phyloP scores from a whole-genome alignment of 1,139 yeast species.

The Sugiyamaella novakii region DNA sequence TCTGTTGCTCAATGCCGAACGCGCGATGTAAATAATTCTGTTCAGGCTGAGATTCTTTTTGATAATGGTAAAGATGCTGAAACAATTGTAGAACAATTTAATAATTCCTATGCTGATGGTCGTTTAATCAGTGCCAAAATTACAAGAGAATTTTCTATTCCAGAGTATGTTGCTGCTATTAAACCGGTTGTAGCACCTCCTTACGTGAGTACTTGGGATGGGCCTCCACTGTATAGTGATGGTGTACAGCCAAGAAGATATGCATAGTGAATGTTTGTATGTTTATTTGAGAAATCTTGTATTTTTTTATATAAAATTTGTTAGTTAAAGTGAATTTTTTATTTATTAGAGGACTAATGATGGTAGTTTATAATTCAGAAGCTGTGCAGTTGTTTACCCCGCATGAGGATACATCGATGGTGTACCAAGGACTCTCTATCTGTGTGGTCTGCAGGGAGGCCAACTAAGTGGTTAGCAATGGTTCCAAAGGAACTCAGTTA shows the following conservation, averaged over 20 bases:
- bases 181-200: conserved; percentile 19
- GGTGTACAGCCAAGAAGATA: background rate
- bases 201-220: conserved; percentile 27
- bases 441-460: no score
- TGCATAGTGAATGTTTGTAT: background rate
- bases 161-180: conserved; percentile 16
- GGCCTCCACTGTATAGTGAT: conserved; percentile 33
- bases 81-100: conserved; percentile 31
- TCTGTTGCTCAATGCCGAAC: conserved; percentile 33
- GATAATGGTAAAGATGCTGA: conserved; percentile 29
- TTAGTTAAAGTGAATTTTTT: no score
- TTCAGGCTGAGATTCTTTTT: conserved; percentile 36
- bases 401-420: no score
- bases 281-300: no score
- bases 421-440: no score
- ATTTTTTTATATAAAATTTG: no score
- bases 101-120: conserved; percentile 38
- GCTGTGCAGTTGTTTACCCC: no score
- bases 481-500: no score
- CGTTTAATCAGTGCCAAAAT: conserved; percentile 32
- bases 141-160: conserved; percentile 32
- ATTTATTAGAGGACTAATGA: no score
- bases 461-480: no score
- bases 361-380: no score
- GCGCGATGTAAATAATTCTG: conserved; percentile 24